Base-by-base conservation (phyloP, 2,329 filamentous ascomycete species). In the Sporothrix brunneoviolacea region DNA sequence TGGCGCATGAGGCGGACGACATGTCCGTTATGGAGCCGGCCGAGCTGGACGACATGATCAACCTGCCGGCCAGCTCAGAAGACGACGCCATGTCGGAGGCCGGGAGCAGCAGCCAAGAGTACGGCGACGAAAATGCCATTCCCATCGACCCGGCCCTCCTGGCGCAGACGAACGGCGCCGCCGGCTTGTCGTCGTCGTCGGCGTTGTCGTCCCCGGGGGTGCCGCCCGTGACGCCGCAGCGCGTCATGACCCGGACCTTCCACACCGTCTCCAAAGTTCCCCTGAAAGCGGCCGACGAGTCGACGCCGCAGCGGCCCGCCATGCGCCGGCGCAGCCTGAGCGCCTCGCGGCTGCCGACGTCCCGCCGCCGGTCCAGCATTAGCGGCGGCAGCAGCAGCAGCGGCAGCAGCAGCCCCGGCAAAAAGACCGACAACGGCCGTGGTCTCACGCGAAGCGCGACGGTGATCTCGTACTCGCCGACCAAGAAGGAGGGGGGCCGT, bases 201-300 rank as follows among this genome's bases (percentile, higher is more conserved):
- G n/a, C n/a, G n/a, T n/a, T n/a, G n/a, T 15, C 42, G 28, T 53
- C 49, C 53, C 62, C 52, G 32, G 62, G 50, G 36, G 64, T 69
- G 2, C 62, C 64, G 3, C 79, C 78, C 2, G 67, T 72, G 8
- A 86, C 83, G 1, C 83, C 83, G 0, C 68, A 74, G 44, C 75
- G 79, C 15, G 66, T 68, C 0, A 60, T 72, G n/a, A 68, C 65
- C n/a, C 72, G 73, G 50, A 71, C 75, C n/a, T 79, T 84, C 55
- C 80, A 86, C 64, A 91, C 87, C 0, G 82, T 87, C 0, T 86
- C 84, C 22, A 91, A 90, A 66, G 80, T 91, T 4, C 86, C 86
- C 2, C 68, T 91, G 36, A 88, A 88, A 64, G 72, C 81, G 4
- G 82, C 82, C 21, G 84, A 80, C 59, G 66, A 86, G 61, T 68